Base-by-base conservation (phyloP, 169 alveolate genomes). In the Eimeria sp. region DNA sequence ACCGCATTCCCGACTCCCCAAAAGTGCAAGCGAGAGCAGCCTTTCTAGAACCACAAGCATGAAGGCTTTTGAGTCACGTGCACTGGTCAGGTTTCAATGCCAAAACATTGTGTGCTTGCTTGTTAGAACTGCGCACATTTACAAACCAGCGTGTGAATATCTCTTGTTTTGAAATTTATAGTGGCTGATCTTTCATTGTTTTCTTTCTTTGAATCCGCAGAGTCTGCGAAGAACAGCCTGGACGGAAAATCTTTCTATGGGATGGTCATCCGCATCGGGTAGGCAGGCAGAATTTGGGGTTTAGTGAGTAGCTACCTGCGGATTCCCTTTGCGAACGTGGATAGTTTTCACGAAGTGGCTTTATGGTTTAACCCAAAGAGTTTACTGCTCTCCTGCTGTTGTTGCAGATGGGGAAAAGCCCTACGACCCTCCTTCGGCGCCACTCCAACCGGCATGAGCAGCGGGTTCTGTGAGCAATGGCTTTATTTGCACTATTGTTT, bases 231-330 rank as follows among this genome's bases (percentile, higher is more conserved):
- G 91, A 96, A 97, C 78, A 90, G 97, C 58, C 95, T 98, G 52
- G 98, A 97, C 64, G 98, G 98, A 54, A 95, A 74, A 43, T 95
- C 95, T 43, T 96, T 98, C 95, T 97, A 94, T 83, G 99, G 98
- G 33, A 96, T 96, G 96, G 96, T 96, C 83, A 97, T 98, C 91
- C 97, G 97, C 74, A 97, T 98, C 58, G 98, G 98, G 91, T 98
- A 97, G 96, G 97, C 97, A 52, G 56, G 25, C 49, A 43, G 30
- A 25, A 10, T 43, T 20, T 30, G 10, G 76, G 58, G 49, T 16
- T 40, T 49, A 11, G 46, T 64, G 64, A 62, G n/a, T 54, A 49
- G 33, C 40, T 6, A 13, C 33, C 66, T 77, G 40, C 40, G 64
- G 43, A 10, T 46, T 52, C 58, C 46, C 49, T 80, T n/a, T 16